These are phyloP conservation scores for Solanum megistacrolobum DNA, from an alignment of 257 asterid genomes.

Conservation along the genomic window DNA sequence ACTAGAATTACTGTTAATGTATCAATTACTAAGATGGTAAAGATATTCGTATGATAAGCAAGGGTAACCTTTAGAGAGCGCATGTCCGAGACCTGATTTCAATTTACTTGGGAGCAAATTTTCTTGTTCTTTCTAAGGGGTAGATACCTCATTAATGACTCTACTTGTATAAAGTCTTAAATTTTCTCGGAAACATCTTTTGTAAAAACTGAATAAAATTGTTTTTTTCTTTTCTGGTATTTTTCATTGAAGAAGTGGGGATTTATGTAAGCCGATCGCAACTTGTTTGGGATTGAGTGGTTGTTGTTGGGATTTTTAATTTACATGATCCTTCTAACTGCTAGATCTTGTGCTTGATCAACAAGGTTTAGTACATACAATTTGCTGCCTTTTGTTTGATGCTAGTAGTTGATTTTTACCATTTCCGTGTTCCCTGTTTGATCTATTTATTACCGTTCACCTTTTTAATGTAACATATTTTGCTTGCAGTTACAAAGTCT, in stretches of 20 bases:
- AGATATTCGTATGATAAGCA: not conserved
- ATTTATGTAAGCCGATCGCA: not conserved
- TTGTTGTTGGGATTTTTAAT: not conserved
- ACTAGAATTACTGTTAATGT: not conserved
- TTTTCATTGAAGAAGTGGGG: not conserved
- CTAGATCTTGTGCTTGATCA: not conserved
- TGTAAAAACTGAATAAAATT: not conserved
- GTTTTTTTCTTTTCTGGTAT: not conserved
- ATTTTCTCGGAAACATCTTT: not conserved
- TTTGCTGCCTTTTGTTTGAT: not conserved
- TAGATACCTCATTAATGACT: not conserved
- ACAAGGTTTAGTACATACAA: not conserved
- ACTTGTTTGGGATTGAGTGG: not conserved
- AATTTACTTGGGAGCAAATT: not conserved
- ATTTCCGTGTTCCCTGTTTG: not conserved
- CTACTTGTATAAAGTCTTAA: not conserved
- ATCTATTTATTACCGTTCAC: not conserved
- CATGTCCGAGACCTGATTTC: not conserved
- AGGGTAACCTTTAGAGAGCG: not conserved
- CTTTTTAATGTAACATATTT: not conserved
- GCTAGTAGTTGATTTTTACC: not conserved
- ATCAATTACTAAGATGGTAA: not conserved
- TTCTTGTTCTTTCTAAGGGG: not conserved
- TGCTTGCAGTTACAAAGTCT: conserved; percentile 79
- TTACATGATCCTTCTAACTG: not conserved